Evolutionary conservation across 345 rosid genomes (phyloP).

Genomic region (Salix arbutifolia): DNA sequence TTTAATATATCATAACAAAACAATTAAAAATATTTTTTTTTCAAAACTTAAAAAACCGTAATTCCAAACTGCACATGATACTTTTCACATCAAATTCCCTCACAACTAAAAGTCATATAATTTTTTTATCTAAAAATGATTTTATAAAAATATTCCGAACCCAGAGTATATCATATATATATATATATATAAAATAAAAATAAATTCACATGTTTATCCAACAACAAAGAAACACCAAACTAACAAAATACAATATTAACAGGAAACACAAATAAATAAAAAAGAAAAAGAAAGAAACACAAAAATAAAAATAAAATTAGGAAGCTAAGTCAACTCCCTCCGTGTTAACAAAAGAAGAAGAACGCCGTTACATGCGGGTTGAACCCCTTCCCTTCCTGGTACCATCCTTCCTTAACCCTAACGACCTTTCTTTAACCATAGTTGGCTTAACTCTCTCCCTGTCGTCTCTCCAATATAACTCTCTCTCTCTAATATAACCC

Average conservation of each 20-base stretch:
- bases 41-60: no score
- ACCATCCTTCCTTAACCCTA: not conserved
- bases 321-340: not conserved
- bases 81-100: no score
- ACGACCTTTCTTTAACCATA: slow-evolving; percentile 9
- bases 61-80: no score
- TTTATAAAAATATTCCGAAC: no score
- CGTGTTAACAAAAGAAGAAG: not conserved
- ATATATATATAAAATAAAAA: no score
- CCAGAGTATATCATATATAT: no score
- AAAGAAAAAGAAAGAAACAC: not conserved
- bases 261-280: not conserved
- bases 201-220: not conserved
- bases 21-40: no score
- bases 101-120: no score
- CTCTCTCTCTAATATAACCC: no score
- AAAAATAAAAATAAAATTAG: not conserved
- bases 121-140: no score
- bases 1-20: no score
- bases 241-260: not conserved
- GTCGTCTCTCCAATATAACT: not conserved
- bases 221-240: not conserved
- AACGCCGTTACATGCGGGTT: slow-evolving; percentile 21
- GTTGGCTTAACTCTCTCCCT: not conserved
- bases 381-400: not conserved